A percentile compares a stretch with the other conserved stretches of the same genome.
Evolutionary conservation across 1,284 basidiomycete genomes (phyloP).

Genomic region (Fomes fomentarius): DNA sequence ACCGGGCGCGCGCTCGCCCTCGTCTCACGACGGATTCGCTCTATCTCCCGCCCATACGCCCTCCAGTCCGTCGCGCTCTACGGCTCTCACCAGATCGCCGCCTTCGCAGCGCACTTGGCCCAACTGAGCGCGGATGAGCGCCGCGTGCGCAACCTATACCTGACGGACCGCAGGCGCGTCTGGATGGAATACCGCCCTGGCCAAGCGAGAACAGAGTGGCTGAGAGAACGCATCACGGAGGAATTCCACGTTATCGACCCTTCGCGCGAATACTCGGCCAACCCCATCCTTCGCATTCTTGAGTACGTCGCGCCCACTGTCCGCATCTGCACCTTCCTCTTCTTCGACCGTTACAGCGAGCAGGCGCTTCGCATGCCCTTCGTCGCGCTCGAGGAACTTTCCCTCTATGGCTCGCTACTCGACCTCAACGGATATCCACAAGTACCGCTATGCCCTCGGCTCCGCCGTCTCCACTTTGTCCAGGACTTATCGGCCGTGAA

Average conservation of each 20-base stretch:
- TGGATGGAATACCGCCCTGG: conserved; percentile 3
- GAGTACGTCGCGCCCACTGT: neutral
- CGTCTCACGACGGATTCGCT: conserved; percentile 4
- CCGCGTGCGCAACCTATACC: conserved; percentile 8
- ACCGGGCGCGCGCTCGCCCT: conserved; percentile 10
- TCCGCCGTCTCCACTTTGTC: conserved; percentile 9
- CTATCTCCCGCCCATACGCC: neutral
- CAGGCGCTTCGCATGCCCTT: neutral
- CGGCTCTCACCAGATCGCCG: conserved; percentile 1
- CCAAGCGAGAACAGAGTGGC: neutral
- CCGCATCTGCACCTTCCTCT: conserved; percentile 3
- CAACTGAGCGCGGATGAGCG: neutral
- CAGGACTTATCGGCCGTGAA: conserved; percentile 1
- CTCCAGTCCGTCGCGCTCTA: conserved; percentile 9
- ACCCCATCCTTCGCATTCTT: conserved; percentile 1
- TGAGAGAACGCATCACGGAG: neutral
- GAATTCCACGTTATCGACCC: conserved; percentile 3
- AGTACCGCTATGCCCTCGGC: neutral
- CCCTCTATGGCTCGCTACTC: conserved; percentile 1
- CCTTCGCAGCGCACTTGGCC: conserved; percentile 1
- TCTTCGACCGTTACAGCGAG: conserved; percentile 8
- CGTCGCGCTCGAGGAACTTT: conserved; percentile 5
- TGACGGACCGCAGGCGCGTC: conserved; percentile 7
- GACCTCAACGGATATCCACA: neutral
- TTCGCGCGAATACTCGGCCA: neutral